Evolutionary conservation across 805 yeast species (phyloP).

Genomic region (Myxozyma kluyveri): DNA sequence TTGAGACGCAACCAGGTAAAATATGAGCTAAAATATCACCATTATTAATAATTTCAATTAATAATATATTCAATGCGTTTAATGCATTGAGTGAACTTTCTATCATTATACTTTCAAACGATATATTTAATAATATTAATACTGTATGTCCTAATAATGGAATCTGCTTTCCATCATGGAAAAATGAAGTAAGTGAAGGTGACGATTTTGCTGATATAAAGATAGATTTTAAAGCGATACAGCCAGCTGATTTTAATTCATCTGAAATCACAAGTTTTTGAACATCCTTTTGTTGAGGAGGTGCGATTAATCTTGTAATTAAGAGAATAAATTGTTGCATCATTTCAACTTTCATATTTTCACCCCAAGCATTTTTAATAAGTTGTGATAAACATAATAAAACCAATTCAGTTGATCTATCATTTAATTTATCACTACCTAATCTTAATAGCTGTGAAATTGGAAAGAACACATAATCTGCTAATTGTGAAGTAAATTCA

Average conservation of each 20-base stretch:
- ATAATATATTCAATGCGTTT: slow-evolving; percentile 40
- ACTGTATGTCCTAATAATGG: slow-evolving; percentile 52
- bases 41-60: slow-evolving; percentile 14
- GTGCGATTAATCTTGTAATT: slow-evolving; percentile 48
- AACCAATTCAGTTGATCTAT: slow-evolving; percentile 47
- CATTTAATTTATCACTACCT: slow-evolving; percentile 44
- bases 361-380: slow-evolving; percentile 51
- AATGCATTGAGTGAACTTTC: slow-evolving; percentile 36
- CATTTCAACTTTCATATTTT: slow-evolving; percentile 41
- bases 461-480: slow-evolving; percentile 65
- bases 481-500: slow-evolving; percentile 38
- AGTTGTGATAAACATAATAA: slow-evolving; percentile 47
- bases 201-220: slow-evolving; percentile 29
- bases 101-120: slow-evolving; percentile 34
- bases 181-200: slow-evolving; percentile 29
- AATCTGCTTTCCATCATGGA: slow-evolving; percentile 39
- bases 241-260: slow-evolving; percentile 36
- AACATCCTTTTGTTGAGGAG: slow-evolving; percentile 37
- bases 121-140: slow-evolving; percentile 43
- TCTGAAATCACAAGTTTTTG: slow-evolving; percentile 42
- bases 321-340: slow-evolving; percentile 50
- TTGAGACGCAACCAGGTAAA: slow-evolving; percentile 39
- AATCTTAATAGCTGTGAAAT: slow-evolving; percentile 51
- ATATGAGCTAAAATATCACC: slow-evolving; percentile 35
- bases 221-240: slow-evolving; percentile 27